Conservation (phyloP, 2,329 filamentous ascomycete genomes). For the Ascochyta viciae-villosae region DNA sequence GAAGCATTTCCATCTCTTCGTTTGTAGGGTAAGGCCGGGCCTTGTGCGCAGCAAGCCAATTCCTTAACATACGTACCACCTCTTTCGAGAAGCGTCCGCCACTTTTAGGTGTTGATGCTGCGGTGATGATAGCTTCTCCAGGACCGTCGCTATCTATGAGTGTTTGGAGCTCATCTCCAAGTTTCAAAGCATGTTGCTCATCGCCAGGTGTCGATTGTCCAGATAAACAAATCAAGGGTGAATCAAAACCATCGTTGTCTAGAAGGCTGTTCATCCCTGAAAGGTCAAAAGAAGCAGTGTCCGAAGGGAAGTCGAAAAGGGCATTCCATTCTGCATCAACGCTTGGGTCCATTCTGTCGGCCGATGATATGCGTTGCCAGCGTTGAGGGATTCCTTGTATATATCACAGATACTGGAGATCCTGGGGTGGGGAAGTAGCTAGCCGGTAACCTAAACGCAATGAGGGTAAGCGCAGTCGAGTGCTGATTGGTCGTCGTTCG, state of each 20-base stretch:
- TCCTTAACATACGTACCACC: constrained; percentile 32
- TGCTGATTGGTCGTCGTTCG: constrained; percentile 8
- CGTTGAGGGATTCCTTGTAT: constrained; percentile 2
- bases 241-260: constrained; percentile 15
- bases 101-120: constrained; percentile 2
- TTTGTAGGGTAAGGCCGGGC: constrained; percentile 33
- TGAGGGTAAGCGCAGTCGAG: not conserved
- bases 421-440: constrained; percentile 7
- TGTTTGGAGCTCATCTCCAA: constrained; percentile 6
- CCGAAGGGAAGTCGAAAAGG: constrained; percentile 6
- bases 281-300: constrained; percentile 6
- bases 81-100: constrained; percentile 32
- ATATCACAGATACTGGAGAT: constrained; percentile 3
- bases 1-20: constrained; percentile 27
- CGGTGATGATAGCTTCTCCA: not conserved
- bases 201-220: constrained; percentile 14
- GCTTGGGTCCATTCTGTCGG: constrained; percentile 3
- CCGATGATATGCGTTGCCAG: constrained; percentile 13
- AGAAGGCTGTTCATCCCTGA: not conserved
- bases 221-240: constrained; percentile 6
- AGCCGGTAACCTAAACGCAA: constrained; percentile 12
- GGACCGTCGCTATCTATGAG: not conserved
- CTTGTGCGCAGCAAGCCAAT: constrained; percentile 33
- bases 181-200: constrained; percentile 2
- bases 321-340: constrained; percentile 15